These are phyloP conservation scores for Golubevia pallescens DNA, from an alignment of 1,284 basidiomycete genomes.

Conservation along the genomic window DNA sequence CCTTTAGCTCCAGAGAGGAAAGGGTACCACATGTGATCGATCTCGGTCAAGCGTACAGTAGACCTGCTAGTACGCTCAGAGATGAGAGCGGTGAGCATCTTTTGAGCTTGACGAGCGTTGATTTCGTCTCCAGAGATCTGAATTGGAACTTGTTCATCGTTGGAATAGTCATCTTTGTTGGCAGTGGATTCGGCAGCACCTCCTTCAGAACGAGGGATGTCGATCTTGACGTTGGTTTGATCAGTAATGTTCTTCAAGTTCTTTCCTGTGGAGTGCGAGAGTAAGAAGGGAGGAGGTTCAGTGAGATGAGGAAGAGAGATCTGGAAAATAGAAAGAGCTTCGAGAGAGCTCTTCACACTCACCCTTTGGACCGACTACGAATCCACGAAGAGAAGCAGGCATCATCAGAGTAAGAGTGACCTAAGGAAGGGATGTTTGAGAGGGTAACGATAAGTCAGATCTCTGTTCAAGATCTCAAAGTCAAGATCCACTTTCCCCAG, in stretches of 20 bases:
- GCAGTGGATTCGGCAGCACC: conserved; percentile 16
- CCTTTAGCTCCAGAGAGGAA: conserved; percentile 55
- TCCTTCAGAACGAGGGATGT: conserved; percentile 48
- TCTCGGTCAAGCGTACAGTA: conserved; percentile 56
- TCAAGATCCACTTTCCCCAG: no score
- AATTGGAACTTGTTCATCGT: conserved; percentile 56
- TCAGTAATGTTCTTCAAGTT: conserved; percentile 61
- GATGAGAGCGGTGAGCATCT: conserved; percentile 52
- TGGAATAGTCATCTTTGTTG: conserved; percentile 44
- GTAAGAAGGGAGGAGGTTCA: conserved; percentile 2
- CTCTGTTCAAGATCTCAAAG: no score
- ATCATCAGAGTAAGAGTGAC: conserved; percentile 49
- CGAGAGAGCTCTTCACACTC: not conserved
- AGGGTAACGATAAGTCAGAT: no score
- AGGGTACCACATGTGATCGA: conserved; percentile 57
- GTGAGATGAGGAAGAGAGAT: not conserved
- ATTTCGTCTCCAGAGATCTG: conserved; percentile 61
- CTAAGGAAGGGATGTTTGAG: no score
- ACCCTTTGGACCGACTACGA: conserved; percentile 57
- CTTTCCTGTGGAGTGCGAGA: conserved; percentile 18
- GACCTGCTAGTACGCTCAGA: conserved; percentile 54
- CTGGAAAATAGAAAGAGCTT: not conserved
- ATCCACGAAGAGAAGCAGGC: conserved; percentile 54
- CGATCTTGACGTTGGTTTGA: conserved; percentile 55
- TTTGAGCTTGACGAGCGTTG: conserved; percentile 51